Conservation (phyloP, 495 filamentous ascomycete species). For the Clohesyomyces aquaticus region DNA sequence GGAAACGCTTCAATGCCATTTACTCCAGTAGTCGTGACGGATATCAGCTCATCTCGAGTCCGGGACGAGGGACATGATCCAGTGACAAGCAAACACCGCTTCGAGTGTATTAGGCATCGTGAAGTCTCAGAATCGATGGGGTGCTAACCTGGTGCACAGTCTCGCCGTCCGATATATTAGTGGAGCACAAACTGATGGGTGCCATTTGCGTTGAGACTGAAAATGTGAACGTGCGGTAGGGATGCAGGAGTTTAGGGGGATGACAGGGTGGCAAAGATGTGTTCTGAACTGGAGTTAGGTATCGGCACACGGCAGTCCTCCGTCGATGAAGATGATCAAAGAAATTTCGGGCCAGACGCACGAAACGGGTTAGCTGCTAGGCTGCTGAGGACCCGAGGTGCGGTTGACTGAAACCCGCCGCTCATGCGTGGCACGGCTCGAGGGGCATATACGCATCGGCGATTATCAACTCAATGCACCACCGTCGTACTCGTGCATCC, state of each 20-base stretch:
- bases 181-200: constrained; percentile 8
- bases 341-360: constrained; percentile 24
- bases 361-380: constrained; percentile 21
- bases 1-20: constrained; percentile 36
- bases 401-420: not conserved
- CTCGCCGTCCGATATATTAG: constrained; percentile 32
- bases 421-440: too few species aligned
- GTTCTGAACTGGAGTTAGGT: too few species aligned
- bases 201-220: constrained; percentile 9
- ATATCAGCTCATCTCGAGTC: constrained; percentile 16
- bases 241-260: not conserved
- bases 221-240: not conserved
- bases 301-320: too few species aligned
- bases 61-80: constrained; percentile 14
- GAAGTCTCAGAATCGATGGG: too few species aligned
- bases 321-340: too few species aligned
- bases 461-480: too few species aligned
- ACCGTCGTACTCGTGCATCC: not conserved
- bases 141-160: constrained; percentile 30
- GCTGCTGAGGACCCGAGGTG: too few species aligned
- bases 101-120: too few species aligned
- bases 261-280: too few species aligned
- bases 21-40: constrained; percentile 20
- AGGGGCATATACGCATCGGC: too few species aligned
- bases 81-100: constrained; percentile 33